Base-by-base conservation (phyloP, 2,329 filamentous ascomycete species). In the Seiridium cupressi region DNA sequence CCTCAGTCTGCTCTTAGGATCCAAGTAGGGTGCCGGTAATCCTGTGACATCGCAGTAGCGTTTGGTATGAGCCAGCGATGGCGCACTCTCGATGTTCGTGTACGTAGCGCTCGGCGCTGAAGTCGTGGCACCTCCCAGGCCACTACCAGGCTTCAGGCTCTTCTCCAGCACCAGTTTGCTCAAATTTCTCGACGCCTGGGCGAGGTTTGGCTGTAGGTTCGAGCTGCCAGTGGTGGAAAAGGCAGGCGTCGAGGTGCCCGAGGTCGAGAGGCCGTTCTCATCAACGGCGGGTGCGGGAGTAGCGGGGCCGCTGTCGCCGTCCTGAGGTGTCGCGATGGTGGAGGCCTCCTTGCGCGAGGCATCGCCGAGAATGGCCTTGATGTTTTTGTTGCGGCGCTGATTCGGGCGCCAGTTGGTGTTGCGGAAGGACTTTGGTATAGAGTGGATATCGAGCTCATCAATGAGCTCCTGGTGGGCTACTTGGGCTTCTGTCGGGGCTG, bases 1-100 rank as follows among this genome's bases (percentile, higher is more conserved):
- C 63, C 94, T 84, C 75, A 99, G 77, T 64, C 94, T 85, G 44
- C 93, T 96, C 84, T 99, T 99, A 3, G 95, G 96, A 73, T 99
- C 95, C 38, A 91, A 87, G 73, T 99, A 99, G 5, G 90, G 89
- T 36, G 93, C 92, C n/a, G 92, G 87, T 65, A 99, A 78, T 1
- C 95, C 96, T 1, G 95, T 99, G 68, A 99, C 85, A 75, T 99
- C 96, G 79, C 95, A 99, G 76, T 98, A 99, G 69, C 90, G 91
- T 76, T 89, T 93, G 71, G 91, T 86, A 66, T 92, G 90, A 55
- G 89, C 89, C 68, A 98, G 80, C 61, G 91, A 95, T 44, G 95
- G 95, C 3, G 95, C 94, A 53, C 92, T 93, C 75, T 98, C 95
- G 64, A 99, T 96, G 72, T 97, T 98, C 5, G 92, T 97, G 75